phyloP scores from a whole-genome alignment of 2,329 filamentous ascomycete genomes.

The Pestalotiopsis sp. region DNA sequence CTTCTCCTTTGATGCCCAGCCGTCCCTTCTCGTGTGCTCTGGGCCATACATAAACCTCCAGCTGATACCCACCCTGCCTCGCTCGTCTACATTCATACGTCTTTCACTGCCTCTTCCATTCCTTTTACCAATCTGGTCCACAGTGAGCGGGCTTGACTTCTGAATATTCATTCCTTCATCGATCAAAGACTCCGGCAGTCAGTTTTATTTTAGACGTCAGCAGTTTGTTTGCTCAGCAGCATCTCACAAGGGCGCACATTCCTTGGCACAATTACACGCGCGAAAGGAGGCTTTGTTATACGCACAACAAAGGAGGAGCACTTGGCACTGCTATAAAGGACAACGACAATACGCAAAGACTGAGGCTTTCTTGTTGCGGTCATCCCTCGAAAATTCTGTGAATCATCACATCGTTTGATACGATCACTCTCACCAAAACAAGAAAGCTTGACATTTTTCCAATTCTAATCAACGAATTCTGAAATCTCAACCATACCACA shows the following conservation, averaged over 20 bases:
- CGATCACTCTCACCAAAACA: neutral
- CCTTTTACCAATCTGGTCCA: neutral
- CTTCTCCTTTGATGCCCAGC: neutral
- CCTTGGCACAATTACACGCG: neutral
- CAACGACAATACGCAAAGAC: neutral
- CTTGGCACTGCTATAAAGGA: neutral
- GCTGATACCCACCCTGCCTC: neutral
- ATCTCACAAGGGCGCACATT: too few relatives aligned
- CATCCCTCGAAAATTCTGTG: neutral
- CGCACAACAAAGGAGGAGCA: neutral
- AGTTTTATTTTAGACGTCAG: neutral
- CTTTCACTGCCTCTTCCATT: neutral
- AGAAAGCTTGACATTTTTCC: neutral
- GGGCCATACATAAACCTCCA: neutral
- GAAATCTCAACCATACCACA: neutral
- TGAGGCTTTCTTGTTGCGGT: neutral
- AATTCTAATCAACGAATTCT: neutral
- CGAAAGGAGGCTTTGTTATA: neutral
- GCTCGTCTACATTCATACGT: neutral
- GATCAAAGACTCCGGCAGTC: neutral
- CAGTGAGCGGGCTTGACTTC: neutral
- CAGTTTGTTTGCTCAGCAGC: too few relatives aligned
- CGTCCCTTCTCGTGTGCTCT: neutral
- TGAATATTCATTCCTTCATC: neutral
- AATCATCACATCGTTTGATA: constrained; percentile 12